phyloP scores from a whole-genome alignment of 805 yeast species.

The Ogataea ganodermae region DNA sequence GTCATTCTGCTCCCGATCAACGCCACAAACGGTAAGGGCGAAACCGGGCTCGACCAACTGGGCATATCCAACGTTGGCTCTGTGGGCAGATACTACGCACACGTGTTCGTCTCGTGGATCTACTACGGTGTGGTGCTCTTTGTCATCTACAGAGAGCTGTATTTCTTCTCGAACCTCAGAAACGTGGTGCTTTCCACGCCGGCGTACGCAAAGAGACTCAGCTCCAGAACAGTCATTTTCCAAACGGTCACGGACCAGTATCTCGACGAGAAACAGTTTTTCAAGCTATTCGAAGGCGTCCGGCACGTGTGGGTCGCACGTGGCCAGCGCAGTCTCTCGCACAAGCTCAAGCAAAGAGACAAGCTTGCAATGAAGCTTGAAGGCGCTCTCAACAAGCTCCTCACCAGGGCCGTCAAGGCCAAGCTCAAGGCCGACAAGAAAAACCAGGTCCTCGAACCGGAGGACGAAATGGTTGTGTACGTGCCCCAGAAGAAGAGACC shows the following conservation, averaged over 20 bases:
- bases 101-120: constrained; percentile 77
- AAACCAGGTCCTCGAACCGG: constrained; percentile 46
- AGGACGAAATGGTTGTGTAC: constrained; percentile 52
- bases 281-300: constrained; percentile 79
- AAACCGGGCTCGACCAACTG: constrained; percentile 70
- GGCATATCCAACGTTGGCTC: constrained; percentile 74
- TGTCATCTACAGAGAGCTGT: constrained; percentile 79
- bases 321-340: constrained; percentile 53
- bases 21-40: constrained; percentile 63
- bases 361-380: constrained; percentile 65
- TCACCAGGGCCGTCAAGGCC: constrained; percentile 64
- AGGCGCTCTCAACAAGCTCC: constrained; percentile 56
- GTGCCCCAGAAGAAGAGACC: constrained; percentile 73
- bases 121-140: constrained; percentile 72
- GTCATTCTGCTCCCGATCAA: constrained; percentile 83
- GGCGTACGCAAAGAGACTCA: constrained; percentile 67
- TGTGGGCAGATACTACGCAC: constrained; percentile 75
- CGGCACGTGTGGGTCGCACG: constrained; percentile 80
- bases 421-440: constrained; percentile 68
- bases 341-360: constrained; percentile 60
- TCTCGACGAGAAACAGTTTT: constrained; percentile 69
- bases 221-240: constrained; percentile 81
- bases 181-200: constrained; percentile 81
- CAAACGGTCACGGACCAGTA: constrained; percentile 80
- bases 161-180: constrained; percentile 73